Evolutionary conservation across 441 rosid genomes (phyloP), one percentile per base, ranked within the genome.

Genomic region (Omphalea diandra): DNA sequence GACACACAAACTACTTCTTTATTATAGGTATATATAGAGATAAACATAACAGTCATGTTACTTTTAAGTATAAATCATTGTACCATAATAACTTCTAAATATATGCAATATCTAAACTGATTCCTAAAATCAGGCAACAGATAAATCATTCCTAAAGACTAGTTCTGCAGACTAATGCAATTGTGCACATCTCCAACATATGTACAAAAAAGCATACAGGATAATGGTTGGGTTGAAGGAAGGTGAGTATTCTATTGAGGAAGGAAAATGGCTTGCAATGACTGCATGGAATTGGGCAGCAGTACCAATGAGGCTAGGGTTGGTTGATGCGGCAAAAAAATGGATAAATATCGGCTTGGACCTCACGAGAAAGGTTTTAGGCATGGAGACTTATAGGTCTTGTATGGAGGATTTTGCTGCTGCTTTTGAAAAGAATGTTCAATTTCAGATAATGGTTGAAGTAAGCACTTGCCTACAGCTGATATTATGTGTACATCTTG

Each of bases 211-310:
- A 76, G 98, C 96, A 3, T 88, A 84, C 73, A 57, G 94, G 52
- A 87, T 92, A 75, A 94, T 90, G 97, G 87, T 92, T 7, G 98
- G 99, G 57, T 75, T 94, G 80, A 86, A 83, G 76, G 94, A 84
- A 68, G 96, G 94, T 2, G 96, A 94, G 78, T 94, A 86, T 77
- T 97, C 99, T 0, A 71, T 63, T 6, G 98, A 90, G 59, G 98
- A 94, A 82, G 97, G 91, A 9, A 94, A 89, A 84, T 94, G 99
- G 99, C 93, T 88, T 2, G 96, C 87, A 18, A 90, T 82, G 83
- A 87, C 96, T 18, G 97, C 99, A 1, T 94, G 97, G 99, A 94
- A 94, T 70, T 80, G 97, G 50, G 97, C 97, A 49, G 84, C 93
- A 20, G 58, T 92, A 53, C 96, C 99, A 0, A 81, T 89, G 72